Base-by-base conservation (phyloP, 352 stramenopile species). In the Globisporangium apiculatum region DNA sequence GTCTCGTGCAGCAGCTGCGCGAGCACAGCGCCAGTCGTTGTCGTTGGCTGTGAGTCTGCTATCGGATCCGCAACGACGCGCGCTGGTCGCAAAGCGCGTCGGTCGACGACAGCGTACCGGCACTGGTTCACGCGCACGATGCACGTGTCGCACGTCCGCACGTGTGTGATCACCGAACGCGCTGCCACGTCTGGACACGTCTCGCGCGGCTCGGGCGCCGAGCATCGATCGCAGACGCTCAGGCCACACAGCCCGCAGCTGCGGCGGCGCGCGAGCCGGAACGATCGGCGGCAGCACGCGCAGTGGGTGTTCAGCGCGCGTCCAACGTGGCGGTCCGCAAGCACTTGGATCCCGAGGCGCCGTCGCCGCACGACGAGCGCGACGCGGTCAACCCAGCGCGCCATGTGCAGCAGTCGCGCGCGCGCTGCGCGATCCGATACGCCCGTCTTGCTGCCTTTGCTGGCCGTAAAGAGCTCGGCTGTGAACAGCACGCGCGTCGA, bases 301-400 rank as follows among this genome's bases (percentile, higher is more conserved):
- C 73, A 83, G 51, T 73, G 59, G 1, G 62, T 48, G 11, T 69
- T 66, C 9, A 53, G 51, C 10, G 64, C 64, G 24, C 65, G 37
- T 4, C 71, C 48, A 0, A 53, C 56, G 36, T 64, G 68, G 17
- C 66, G 72, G 40, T 75, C 67, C 5, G 77, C 65, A 6, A 82
- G 62, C 12, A 84, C 69, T 53, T 84, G 72, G 65, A 82, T 78
- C 15, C 75, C 72, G 55, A 84, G 70, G 12, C 75, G 68, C 35
- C 72, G 69, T 14, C 72, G 69, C 9, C 65, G 64, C n/a, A 75
- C 68, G 38, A 84, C 59, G 6, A 73, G 51, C 24, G 79, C 48
- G 47, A 75, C 64, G 9, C 66, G 67, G 37, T 72, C 53, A 35
- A 62, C 56, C 41, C 53, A 51, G 46, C 65, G 49, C 5, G 57